Percentiles rank a stretch among this genome's conserved stretches.
These are phyloP conservation scores for Abrus pulchellus DNA, from an alignment of 306 rosid species.

Conservation along the genomic window DNA sequence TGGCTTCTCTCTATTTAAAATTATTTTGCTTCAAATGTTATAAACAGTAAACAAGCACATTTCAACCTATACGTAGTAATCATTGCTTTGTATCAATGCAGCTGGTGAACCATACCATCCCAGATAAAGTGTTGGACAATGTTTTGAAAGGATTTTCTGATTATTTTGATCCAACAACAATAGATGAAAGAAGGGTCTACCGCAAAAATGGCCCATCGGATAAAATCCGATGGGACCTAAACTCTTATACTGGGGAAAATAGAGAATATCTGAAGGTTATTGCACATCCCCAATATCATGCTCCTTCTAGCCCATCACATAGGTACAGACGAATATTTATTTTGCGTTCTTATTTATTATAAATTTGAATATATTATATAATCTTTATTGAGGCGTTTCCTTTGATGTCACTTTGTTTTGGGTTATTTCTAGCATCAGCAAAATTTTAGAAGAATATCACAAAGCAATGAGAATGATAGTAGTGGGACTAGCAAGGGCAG, in stretches of 20 bases:
- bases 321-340: constrained; percentile 40
- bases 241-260: constrained; percentile 50
- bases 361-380: too few species aligned
- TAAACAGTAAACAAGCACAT: too few species aligned
- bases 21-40: too few species aligned
- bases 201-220: constrained; percentile 37
- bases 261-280: constrained; percentile 60
- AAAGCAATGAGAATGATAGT: constrained; percentile 48
- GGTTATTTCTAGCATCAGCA: constrained; percentile 41
- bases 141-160: constrained; percentile 47
- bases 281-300: constrained; percentile 52
- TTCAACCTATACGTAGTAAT: too few species aligned
- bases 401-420: background rate
- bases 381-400: background rate
- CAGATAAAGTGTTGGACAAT: constrained; percentile 37
- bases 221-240: constrained; percentile 52
- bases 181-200: constrained; percentile 43
- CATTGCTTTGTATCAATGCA: constrained; percentile 29
- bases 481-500: constrained; percentile 52
- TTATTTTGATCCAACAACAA: constrained; percentile 53
- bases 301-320: constrained; percentile 44
- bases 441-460: constrained; percentile 51
- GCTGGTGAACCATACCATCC: constrained; percentile 58
- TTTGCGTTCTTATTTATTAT: background rate
- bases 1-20: background rate